Percentiles rank a stretch among this genome's conserved stretches.
Evolutionary conservation across 2,329 filamentous ascomycete species (phyloP).

Genomic region (Phialemoniopsis sp.): DNA sequence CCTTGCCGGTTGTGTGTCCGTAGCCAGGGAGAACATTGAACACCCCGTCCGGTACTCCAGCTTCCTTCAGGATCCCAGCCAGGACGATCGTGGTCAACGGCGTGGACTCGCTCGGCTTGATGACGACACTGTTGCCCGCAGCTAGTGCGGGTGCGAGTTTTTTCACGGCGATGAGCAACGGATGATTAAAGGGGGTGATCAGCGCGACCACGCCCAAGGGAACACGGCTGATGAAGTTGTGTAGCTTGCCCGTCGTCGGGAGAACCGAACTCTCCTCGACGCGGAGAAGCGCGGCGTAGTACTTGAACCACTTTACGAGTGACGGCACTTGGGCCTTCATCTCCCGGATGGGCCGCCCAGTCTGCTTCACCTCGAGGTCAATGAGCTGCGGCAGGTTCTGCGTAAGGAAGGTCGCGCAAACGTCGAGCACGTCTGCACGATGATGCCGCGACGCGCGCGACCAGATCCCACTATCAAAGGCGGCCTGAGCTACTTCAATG

Average conservation of each 20-base stretch:
- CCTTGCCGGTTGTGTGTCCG: conserved; percentile 46
- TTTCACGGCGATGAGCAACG: conserved; percentile 52
- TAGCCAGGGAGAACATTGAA: conserved; percentile 58
- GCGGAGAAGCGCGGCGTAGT: conserved; percentile 65
- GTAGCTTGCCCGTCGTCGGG: conserved; percentile 57
- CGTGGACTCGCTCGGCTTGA: conserved; percentile 61
- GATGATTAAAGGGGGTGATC: conserved; percentile 57
- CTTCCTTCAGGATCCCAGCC: conserved; percentile 56
- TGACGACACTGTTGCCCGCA: conserved; percentile 53
- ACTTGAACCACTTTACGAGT: conserved; percentile 66
- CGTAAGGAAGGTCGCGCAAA: conserved; percentile 50
- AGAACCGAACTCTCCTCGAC: conserved; percentile 63
- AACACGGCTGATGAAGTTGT: conserved; percentile 50
- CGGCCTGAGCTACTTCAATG: conserved; percentile 33
- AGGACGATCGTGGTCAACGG: conserved; percentile 58
- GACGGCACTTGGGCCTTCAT: conserved; percentile 67
- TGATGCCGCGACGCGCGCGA: conserved; percentile 50
- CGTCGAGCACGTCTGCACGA: conserved; percentile 60
- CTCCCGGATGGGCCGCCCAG: conserved; percentile 63
- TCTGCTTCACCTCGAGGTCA: conserved; percentile 61
- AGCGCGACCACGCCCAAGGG: conserved; percentile 55
- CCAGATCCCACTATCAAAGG: conserved; percentile 50
- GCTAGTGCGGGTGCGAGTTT: conserved; percentile 59
- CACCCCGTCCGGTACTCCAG: conserved; percentile 68
- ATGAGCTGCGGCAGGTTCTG: conserved; percentile 52